Evolutionary conservation across 2,329 filamentous ascomycete species (phyloP).

Genomic region (Aspergillus aculeatinus): DNA sequence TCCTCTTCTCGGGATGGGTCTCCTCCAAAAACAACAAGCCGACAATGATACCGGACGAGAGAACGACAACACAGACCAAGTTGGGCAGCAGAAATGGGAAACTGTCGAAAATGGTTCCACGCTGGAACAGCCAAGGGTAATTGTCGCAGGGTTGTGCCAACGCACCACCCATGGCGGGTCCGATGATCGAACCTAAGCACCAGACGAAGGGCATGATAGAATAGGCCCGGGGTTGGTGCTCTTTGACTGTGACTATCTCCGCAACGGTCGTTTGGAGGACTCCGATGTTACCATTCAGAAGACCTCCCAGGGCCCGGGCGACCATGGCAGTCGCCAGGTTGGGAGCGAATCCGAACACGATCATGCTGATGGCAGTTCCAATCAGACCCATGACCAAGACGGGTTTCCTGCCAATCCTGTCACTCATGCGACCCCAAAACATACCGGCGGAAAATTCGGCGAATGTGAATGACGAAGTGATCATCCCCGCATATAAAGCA

Average conservation of each 20-base stretch:
- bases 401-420: constrained; percentile 87
- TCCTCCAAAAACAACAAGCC: constrained; percentile 90
- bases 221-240: constrained; percentile 91
- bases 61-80: constrained; percentile 79
- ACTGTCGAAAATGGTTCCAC: constrained; percentile 74
- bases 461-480: constrained; percentile 93
- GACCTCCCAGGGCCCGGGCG: constrained; percentile 82
- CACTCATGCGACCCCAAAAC: constrained; percentile 90
- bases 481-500: constrained; percentile 90
- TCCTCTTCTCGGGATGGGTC: constrained; percentile 81
- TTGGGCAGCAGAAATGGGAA: constrained; percentile 93
- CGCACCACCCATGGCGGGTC: constrained; percentile 85
- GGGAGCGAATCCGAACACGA: constrained; percentile 86
- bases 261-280: constrained; percentile 94
- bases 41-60: constrained; percentile 71
- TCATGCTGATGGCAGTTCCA: constrained; percentile 88
- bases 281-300: constrained; percentile 95
- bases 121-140: constrained; percentile 71
- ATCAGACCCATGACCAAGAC: constrained; percentile 85
- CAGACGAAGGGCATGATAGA: constrained; percentile 98
- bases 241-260: constrained; percentile 87
- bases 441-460: constrained; percentile 92
- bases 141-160: constrained; percentile 82
- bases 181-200: constrained; percentile 94
- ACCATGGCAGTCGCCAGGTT: constrained; percentile 80